Base-by-base conservation (phyloP, 495 filamentous ascomycete genomes). In the Clohesyomyces aquaticus region DNA sequence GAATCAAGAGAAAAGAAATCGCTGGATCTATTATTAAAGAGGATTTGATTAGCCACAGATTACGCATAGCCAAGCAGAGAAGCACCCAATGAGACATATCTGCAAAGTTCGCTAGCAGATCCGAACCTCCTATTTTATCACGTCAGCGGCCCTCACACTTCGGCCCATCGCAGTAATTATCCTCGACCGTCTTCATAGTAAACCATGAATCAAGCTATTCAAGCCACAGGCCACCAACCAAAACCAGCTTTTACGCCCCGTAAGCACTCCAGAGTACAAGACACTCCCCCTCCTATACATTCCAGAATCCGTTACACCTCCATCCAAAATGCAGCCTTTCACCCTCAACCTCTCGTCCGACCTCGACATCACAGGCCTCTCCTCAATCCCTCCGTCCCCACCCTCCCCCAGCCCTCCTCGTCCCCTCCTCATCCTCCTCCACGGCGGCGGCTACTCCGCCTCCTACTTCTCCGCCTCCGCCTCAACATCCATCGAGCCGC, bases 241-340 rank as follows among this genome's bases (percentile, higher is more conserved):
- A 38, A 38, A 38, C 32, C 32, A 38, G 32, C 6, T 38, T 6
- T 38, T 38, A 38, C 6, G 32, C 32, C 6, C 32, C 32, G 14
- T n/a, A n/a, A n/a, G n/a, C n/a, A 38, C 32, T 6, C 14, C 6
- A 38, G 32, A 38, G 6, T 38, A 38, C 6, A 6, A 14, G 32
- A 38, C 14, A 6, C 14, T 6, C 32, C 32, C 6, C 32, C 14
- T 38, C 32, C 14, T 14, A 38, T 38, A n/a, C 32, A 38, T 14
- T 14, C 6, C 6, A 38, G 32, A 6, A 38, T 38, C 32, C 32
- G 6, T 38, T 38, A n/a, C n/a, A n/a, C n/a, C n/a, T n/a, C n/a
- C n/a, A n/a, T n/a, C n/a, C n/a, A 14, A 38, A 38, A 47, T 47
- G 43, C 4, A 47, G n/a, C n/a, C 43, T n/a, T 47, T 47, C 43